Evolutionary conservation across 2,329 filamentous ascomycete genomes (phyloP).

Genomic region (Davidsoniella neocaledoniae): DNA sequence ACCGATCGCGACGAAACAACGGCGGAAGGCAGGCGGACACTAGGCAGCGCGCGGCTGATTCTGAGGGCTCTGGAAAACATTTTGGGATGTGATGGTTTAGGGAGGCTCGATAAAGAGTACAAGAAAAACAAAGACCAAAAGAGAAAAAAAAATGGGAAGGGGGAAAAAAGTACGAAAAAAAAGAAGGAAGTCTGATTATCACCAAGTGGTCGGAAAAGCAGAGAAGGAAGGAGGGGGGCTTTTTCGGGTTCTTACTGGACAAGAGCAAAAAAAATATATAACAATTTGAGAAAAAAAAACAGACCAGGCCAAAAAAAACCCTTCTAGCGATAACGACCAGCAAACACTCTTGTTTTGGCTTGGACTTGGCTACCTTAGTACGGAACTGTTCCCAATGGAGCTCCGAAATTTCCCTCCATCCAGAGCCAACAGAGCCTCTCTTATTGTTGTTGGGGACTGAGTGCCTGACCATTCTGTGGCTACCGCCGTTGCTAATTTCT

Average conservation of each 20-base stretch:
- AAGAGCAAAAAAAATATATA: background rate
- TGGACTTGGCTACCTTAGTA: background rate
- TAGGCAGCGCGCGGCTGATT: conserved; percentile 43
- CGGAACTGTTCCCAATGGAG: background rate
- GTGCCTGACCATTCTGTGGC: background rate
- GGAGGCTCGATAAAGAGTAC: background rate
- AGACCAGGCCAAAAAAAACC: background rate
- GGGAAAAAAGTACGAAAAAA: conserved; percentile 1
- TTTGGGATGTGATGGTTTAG: conserved; percentile 15
- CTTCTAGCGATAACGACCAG: too few species aligned
- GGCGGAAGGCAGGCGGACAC: conserved; percentile 28
- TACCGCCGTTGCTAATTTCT: too few species aligned
- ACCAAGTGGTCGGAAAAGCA: background rate
- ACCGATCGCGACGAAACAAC: conserved; percentile 52
- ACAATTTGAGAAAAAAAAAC: conserved; percentile 2
- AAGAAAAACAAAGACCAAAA: conserved; percentile 5
- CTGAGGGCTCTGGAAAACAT: conserved; percentile 60
- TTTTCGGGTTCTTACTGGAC: background rate
- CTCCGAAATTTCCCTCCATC: background rate
- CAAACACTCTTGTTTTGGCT: background rate
- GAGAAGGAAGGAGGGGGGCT: background rate
- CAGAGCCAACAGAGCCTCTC: background rate
- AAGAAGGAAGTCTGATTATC: background rate
- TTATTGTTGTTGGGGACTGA: background rate
- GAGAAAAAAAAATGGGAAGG: conserved; percentile 1